These are phyloP conservation scores for Pseudisothecium myosuroides DNA, from an alignment of 225 moss, liverwort and hornwort genomes.

Conservation along the genomic window DNA sequence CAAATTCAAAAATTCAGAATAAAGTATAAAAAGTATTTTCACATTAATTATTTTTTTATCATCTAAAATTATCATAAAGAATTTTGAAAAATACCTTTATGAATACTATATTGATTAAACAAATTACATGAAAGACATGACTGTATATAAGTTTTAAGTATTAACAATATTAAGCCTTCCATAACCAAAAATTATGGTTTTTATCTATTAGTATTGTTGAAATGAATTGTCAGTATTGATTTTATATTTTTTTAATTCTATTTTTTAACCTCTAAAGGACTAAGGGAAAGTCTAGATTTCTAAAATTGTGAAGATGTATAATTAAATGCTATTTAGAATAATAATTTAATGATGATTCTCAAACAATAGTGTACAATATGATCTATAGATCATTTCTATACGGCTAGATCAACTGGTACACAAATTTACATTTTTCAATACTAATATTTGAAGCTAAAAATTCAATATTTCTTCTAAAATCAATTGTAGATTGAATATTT, in stretches of 20 bases:
- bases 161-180: not conserved
- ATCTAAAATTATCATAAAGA: not conserved
- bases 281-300: rapidly evolving
- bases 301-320: not conserved
- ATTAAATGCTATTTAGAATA: not conserved
- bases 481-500: no score
- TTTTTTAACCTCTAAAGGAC: rapidly evolving
- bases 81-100: not conserved
- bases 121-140: not conserved
- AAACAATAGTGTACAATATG: not conserved
- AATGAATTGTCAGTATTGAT: not conserved
- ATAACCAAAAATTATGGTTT: not conserved
- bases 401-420: rapidly evolving
- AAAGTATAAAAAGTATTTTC: not conserved
- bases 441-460: not conserved
- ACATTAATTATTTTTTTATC: not conserved
- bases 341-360: not conserved
- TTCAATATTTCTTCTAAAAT: rapidly evolving
- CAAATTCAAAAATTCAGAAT: not conserved
- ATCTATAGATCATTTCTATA: not conserved
- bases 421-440: not conserved
- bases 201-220: not conserved
- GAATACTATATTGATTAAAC: not conserved
- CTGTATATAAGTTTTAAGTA: not conserved
- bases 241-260: not conserved